phyloP scores from a whole-genome alignment of 106 monocot species.

The Dendrobium chrysotoxum region DNA sequence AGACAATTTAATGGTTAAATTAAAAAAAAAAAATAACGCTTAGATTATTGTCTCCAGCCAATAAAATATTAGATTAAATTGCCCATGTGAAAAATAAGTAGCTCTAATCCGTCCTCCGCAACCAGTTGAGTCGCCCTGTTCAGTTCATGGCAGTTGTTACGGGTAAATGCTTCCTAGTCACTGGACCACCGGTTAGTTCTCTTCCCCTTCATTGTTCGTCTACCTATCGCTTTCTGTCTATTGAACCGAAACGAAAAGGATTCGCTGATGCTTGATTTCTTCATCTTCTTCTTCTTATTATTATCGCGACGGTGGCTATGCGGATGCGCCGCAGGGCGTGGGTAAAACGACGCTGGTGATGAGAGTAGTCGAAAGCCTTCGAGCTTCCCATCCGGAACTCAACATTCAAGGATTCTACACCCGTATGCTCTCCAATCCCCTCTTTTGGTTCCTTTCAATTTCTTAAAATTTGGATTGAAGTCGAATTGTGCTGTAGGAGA shows the following conservation, averaged over 20 bases:
- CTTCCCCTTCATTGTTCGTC: background rate
- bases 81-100: no score
- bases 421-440: constrained; percentile 14
- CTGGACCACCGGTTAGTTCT: constrained; percentile 64
- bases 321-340: constrained; percentile 40
- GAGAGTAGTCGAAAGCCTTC: constrained; percentile 54
- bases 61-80: no score
- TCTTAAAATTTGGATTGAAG: background rate
- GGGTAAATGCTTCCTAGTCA: constrained; percentile 69
- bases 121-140: no score
- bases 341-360: constrained; percentile 95
- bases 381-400: constrained; percentile 53
- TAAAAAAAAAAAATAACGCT: no score
- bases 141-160: constrained; percentile 30
- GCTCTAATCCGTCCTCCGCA: no score
- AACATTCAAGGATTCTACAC: constrained; percentile 81
- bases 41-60: no score
- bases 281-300: background rate
- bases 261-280: background rate
- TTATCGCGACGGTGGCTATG: background rate
- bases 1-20: no score
- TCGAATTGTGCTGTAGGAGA: constrained; percentile 35
- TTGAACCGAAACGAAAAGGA: background rate
- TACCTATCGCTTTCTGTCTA: background rate
- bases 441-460: background rate